Evolutionary conservation across 495 filamentous ascomycete species (phyloP), one percentile per base, ranked within the genome.

Genomic region (Penicillium angulare): DNA sequence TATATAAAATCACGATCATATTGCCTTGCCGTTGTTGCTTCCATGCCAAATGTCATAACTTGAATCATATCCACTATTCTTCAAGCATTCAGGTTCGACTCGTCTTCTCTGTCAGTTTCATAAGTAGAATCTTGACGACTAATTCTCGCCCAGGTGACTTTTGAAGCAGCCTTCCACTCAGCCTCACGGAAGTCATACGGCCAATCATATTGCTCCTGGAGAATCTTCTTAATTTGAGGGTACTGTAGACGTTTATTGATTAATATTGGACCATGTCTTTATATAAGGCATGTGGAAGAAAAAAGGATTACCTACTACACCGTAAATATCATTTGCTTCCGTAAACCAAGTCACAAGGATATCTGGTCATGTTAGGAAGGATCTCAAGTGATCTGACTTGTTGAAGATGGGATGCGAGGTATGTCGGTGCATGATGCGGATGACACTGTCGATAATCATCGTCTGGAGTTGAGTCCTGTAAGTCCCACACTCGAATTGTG

Each of bases 311-410:
- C 36, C 36, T 40, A 18, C 20, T 15, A 34, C 32, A 15, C 32
- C 32, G 13, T 34, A 34, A 34, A 34, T 34, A 34, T 40, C 36
- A 15, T 40, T 22, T 18, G 17, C 36, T 20, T 40, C 16, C 36
- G 16, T 40, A 40, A n/a, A 20, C 36, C 36, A 40, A 22, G 20
- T 18, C 36, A 40, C 36, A 40, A 22, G 20, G 16, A 40, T 40
- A 20, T 22, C 20, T 40, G 6, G 36, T 40, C 20, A 18, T 20
- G 20, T 22, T 40, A 22, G 36, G 36, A 13, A 40, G 16, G 16
- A 40, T 40, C 20, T 40, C 36, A 40, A 40, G 36, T 40, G 36
- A 40, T 40, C 36, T 40, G 20, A 40, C 36, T 34, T 13, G 32
- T 16, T 43, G 9, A 42, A 42, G 39, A 42, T 42, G 12, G 13